Evolutionary conservation across 129 eudicot species (phyloP), one percentile per base, ranked within the genome.

Genomic region (Glebionis coronaria): DNA sequence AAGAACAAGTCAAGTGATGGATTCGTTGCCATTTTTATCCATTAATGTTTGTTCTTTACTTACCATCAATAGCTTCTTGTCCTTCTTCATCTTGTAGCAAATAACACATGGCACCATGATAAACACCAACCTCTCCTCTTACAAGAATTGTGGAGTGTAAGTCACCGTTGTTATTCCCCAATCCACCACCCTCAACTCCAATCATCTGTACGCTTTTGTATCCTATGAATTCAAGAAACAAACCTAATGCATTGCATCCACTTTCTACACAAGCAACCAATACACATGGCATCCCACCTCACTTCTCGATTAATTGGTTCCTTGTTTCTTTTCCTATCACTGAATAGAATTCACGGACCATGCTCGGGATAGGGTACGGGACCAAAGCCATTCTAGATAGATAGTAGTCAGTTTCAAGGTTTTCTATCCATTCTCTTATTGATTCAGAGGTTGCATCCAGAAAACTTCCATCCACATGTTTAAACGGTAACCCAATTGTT

Each of bases 201-300:
- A 88, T 78, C 82, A 85, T 60, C 40, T 82, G 67, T 27, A 88
- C 87, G 9, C 71, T 83, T 61, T 81, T 65, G 44, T 88, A 87
- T 19, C 71, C 61, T 9, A 88, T 52, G 65, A 88, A 88, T 58
- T 85, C 96, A 75, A 83, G 87, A 55, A 88, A 85, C 44, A 88
- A 5, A 20, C 93, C 90, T 31, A 88, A 51, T 27, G 96, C 93
- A 65, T 88, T 88, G 9, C 93, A 83, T n/a, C 96, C 93, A 20
- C 74, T 79, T 49, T 93, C 96, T 13, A 88, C 85, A 70, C 93
- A 85, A 29, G 90, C 96, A 9, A 88, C 78, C 67, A 85, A 20
- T 25, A 88, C 87, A 69, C 85, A 93, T 38, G 90, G 96, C 61
- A 63, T 81, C 15, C 90, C 90, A 44, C 93, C 90, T 93, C 93